phyloP scores from a whole-genome alignment of 2,329 filamentous ascomycete genomes.

The Xylaria sp. region DNA sequence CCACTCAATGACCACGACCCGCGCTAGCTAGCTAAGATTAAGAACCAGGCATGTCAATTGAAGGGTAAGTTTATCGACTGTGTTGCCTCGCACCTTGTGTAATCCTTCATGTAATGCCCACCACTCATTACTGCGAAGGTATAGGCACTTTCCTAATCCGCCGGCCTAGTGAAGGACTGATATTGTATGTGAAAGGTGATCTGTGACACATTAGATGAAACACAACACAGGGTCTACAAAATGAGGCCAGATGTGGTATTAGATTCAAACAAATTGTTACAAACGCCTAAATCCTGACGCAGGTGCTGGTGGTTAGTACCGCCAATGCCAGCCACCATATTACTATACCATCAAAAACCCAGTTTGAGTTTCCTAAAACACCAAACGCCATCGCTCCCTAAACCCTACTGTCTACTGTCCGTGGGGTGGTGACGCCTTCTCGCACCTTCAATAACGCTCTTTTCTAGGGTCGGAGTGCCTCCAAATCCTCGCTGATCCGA shows the following conservation, averaged over 20 bases:
- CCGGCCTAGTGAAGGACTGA: background rate
- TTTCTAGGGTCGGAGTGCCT: conserved; percentile 46
- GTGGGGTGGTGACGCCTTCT: conserved; percentile 27
- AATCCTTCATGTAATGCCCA: background rate
- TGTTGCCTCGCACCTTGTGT: background rate
- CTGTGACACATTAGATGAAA: background rate
- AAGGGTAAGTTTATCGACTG: background rate
- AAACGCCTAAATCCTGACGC: conserved; percentile 1
- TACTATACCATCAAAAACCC: conserved; percentile 7
- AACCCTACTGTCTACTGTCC: conserved; percentile 21
- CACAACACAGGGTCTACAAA: background rate
- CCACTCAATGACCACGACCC: background rate
- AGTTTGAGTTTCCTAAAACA: conserved; percentile 5
- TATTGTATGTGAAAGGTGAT: background rate
- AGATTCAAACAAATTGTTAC: conserved; percentile 1
- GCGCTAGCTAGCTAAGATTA: background rate
- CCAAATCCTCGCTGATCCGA: conserved; percentile 37
- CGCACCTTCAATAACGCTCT: conserved; percentile 30
- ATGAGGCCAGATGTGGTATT: background rate
- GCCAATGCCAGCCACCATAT: conserved; percentile 10
- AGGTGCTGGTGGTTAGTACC: conserved; percentile 8
- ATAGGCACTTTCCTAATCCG: background rate
- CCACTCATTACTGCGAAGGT: background rate
- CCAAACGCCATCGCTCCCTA: conserved; percentile 10
- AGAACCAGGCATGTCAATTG: background rate